These are phyloP conservation scores for Agapanthus africanus DNA, from an alignment of 106 monocot genomes.

Conservation along the genomic window DNA sequence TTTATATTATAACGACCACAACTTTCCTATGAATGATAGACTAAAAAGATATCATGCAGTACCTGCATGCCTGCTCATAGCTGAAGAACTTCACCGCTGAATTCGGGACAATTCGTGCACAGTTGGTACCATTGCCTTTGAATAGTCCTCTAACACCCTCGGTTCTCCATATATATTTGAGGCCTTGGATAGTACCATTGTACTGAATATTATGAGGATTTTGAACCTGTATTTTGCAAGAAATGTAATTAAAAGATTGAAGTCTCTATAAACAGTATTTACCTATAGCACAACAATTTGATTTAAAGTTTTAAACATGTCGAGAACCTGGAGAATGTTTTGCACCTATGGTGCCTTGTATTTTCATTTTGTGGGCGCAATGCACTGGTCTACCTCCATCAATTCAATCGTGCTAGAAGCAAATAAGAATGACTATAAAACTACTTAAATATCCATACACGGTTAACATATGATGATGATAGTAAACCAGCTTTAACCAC, in stretches of 20 bases:
- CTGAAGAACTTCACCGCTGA: conserved; percentile 76
- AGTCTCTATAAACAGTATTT: background rate
- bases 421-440: too few species aligned
- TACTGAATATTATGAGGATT: conserved; percentile 61
- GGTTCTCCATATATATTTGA: conserved; percentile 67
- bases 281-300: too few species aligned
- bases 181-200: conserved; percentile 63
- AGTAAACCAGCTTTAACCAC: too few species aligned
- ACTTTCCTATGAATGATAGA: background rate
- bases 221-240: conserved; percentile 39
- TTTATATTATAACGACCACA: background rate
- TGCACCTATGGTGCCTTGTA: too few species aligned
- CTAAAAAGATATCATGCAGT: background rate
- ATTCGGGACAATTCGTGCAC: conserved; percentile 67
- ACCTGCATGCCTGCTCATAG: conserved; percentile 68
- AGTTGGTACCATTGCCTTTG: conserved; percentile 73
- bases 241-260: background rate
- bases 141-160: conserved; percentile 62
- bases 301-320: too few species aligned
- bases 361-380: too few species aligned
- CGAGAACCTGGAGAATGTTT: too few species aligned
- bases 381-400: too few species aligned
- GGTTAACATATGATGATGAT: too few species aligned
- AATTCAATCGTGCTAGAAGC: too few species aligned
- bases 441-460: too few species aligned